Conservation (phyloP, 2,329 filamentous ascomycete species). For the Aspergillus versicolor region DNA sequence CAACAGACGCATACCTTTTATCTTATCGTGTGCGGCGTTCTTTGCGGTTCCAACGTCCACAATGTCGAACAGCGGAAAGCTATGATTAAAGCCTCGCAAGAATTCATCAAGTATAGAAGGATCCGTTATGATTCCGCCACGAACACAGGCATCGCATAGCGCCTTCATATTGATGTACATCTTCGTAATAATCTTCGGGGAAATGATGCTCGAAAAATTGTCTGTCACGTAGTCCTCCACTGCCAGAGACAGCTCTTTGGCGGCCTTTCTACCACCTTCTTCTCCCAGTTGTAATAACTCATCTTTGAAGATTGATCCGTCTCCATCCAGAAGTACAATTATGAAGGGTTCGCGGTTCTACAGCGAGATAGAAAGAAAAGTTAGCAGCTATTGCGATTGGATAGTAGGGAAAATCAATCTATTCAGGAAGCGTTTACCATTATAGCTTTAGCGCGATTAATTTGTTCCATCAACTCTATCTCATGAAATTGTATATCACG, state of each 20-base stretch:
- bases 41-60: constrained; percentile 48
- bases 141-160: constrained; percentile 49
- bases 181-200: constrained; percentile 51
- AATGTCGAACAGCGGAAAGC: constrained; percentile 51
- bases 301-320: constrained; percentile 56
- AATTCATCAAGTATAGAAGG: constrained; percentile 50
- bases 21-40: constrained; percentile 49
- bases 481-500: constrained; percentile 49
- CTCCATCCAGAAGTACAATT: constrained; percentile 55
- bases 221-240: constrained; percentile 46
- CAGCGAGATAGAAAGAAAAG: constrained; percentile 6
- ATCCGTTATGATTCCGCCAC: constrained; percentile 46
- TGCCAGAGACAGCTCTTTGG: constrained; percentile 47
- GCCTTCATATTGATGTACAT: constrained; percentile 56
- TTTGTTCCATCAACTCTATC: constrained; percentile 48
- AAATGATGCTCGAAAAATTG: constrained; percentile 42
- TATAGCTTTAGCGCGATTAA: constrained; percentile 44
- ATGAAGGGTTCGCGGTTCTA: constrained; percentile 56
- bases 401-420: background rate
- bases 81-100: constrained; percentile 55
- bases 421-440: constrained; percentile 36
- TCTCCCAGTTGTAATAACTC: constrained; percentile 51
- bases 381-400: constrained; percentile 4
- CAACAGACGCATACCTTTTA: constrained; percentile 39
- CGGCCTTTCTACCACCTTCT: constrained; percentile 54